Evolutionary conservation across 75 land plant genomes (phyloP).

Genomic region (Sequoiadendron giganteum): DNA sequence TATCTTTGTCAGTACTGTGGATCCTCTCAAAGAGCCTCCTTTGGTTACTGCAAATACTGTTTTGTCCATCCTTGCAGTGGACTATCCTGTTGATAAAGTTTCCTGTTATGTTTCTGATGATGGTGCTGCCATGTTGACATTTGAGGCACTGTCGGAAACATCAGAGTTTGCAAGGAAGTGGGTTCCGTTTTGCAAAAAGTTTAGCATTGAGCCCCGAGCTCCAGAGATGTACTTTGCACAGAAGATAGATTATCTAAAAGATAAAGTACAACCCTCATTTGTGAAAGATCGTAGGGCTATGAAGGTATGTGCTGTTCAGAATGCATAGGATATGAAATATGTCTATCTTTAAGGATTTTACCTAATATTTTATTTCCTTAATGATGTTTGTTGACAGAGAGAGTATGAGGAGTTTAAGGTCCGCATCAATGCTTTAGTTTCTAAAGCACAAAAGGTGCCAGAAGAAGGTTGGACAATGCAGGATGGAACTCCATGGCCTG

Average conservation of each 20-base stretch:
- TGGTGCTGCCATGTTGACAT: constrained; percentile 64
- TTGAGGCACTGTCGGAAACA: constrained; percentile 58
- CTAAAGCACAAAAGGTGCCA: constrained; percentile 64
- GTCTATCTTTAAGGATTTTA: neutral
- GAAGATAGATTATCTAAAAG: constrained; percentile 65
- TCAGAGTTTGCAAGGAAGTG: constrained; percentile 73
- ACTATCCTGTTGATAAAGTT: constrained; percentile 58
- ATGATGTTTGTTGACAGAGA: constrained; percentile 28
- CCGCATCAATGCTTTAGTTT: constrained; percentile 66
- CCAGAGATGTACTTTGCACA: constrained; percentile 72
- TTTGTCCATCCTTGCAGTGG: constrained; percentile 48
- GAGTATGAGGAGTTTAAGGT: constrained; percentile 76
- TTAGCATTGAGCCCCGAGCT: constrained; percentile 61
- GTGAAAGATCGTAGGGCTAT: constrained; percentile 65
- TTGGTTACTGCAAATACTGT: constrained; percentile 60
- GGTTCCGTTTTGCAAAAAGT: constrained; percentile 70
- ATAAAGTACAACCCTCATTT: constrained; percentile 61
- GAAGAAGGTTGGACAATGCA: constrained; percentile 81
- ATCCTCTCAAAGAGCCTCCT: constrained; percentile 58
- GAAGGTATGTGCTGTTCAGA: constrained; percentile 37
- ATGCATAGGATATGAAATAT: neutral
- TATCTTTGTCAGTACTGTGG: constrained; percentile 58
- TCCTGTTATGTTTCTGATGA: constrained; percentile 64
- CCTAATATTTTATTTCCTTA: neutral
- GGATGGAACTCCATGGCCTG: constrained; percentile 76